Evolutionary conservation across 164 flowering plant species (phyloP), one percentile per base, ranked within the genome.

Genomic region (Tetrastigma voinierianum): DNA sequence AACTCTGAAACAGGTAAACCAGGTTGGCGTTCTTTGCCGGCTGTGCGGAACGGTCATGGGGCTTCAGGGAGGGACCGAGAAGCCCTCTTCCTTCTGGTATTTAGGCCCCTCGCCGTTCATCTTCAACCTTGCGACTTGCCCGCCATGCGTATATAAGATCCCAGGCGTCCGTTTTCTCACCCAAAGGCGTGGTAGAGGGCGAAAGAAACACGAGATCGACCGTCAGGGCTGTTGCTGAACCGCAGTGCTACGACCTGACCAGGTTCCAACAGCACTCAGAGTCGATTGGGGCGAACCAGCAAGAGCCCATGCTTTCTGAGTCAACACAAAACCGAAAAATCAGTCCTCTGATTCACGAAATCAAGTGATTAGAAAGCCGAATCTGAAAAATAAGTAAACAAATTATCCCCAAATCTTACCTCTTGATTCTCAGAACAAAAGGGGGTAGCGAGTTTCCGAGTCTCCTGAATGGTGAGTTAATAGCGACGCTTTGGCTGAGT

Each of bases 251-350:
- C 60, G 55, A 9, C 58, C 67, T 0, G 83, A 70, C 84, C 82
- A 74, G 64, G 67, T 69, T n/a, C 76, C 76, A 56, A 74, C 25
- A 19, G 78, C 83, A 47, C 76, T 66, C 65, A 84, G 77, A 0
- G 83, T 82, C 65, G 88, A 84, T 67, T 84, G 76, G 0, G 88
- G 88, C 40, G 88, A 85, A 21, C 74, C 70, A 44, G 78, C 66
- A 55, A 69, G 1, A 17, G 49, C 74, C 73, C 78, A 46, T 19
- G 51, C 15, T 12, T 70, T 64, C 79, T 74, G 61, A 25, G 5
- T 14, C 2, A 51, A 49, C 9, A 57, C 45, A 14, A 11, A 53
- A 65, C 15, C 14, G 63, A 72, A 18, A 54, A 18, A 66, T 61
- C 51, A 61, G 52, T 2, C 45, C 51, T 4, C 16, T 20, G 11